phyloP scores from a whole-genome alignment of 108 stramenopile species.

The Hondaea fermentalgiana region DNA sequence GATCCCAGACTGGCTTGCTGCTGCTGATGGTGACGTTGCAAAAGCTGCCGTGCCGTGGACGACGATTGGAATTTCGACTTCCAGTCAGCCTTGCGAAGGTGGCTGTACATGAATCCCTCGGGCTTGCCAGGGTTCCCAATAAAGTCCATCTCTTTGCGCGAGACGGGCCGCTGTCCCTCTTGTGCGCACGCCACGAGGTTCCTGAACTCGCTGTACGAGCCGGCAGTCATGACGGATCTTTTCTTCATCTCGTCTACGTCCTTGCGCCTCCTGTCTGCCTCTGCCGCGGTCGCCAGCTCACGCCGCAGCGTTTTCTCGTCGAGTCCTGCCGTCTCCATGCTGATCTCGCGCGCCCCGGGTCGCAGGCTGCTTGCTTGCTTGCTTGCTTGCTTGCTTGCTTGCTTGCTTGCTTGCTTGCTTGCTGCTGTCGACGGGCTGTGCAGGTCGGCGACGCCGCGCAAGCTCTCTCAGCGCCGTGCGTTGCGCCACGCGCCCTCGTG shows the following conservation, averaged over 20 bases:
- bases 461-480: no score
- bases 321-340: not conserved
- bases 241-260: slow-evolving; percentile 37
- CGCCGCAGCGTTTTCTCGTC: not conserved
- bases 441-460: no score
- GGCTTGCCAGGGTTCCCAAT: not conserved
- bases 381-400: no score
- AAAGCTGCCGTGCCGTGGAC: not conserved
- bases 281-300: not conserved
- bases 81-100: not conserved
- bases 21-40: not conserved
- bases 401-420: no score
- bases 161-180: slow-evolving; percentile 6
- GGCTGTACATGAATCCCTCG: not conserved
- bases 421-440: no score
- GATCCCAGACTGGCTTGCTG: no score
- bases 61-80: not conserved
- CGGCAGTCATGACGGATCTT: slow-evolving; percentile 20
- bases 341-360: no score
- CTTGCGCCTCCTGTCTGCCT: not conserved
- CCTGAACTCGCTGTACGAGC: slow-evolving; percentile 26
- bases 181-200: slow-evolving; percentile 25
- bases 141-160: slow-evolving; percentile 14
- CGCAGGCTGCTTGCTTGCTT: no score
- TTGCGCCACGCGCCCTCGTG: no score